A percentile compares a stretch with the other conserved stretches of the same genome.
Evolutionary conservation across 345 rosid species (phyloP).

Genomic region (Eucalyptus virginea): DNA sequence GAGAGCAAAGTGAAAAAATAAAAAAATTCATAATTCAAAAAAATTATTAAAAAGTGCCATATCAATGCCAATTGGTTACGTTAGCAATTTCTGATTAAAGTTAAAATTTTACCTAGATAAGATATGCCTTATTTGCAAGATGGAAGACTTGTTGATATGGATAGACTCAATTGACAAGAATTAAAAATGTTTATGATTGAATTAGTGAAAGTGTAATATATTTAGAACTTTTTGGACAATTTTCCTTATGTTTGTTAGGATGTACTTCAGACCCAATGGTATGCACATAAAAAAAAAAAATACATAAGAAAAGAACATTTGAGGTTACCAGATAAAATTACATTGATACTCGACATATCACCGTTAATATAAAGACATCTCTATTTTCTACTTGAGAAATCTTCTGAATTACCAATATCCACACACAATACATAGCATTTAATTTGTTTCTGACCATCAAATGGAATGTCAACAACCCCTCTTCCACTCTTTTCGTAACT

Average conservation of each 20-base stretch:
- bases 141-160: too few relatives aligned
- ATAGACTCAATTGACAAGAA: too few relatives aligned
- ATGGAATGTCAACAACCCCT: fast-evolving
- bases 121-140: too few relatives aligned
- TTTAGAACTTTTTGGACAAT: too few relatives aligned
- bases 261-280: neutral
- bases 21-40: fast-evolving
- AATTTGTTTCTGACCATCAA: neutral
- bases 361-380: fast-evolving
- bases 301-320: neutral
- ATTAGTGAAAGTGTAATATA: fast-evolving
- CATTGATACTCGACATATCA: neutral
- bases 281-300: neutral
- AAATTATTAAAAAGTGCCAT: fast-evolving
- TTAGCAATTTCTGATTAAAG: too few relatives aligned
- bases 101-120: too few relatives aligned
- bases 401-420: neutral
- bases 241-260: fast-evolving
- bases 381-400: neutral
- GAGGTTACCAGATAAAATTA: neutral
- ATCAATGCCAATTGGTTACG: fast-evolving
- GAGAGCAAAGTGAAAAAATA: too few relatives aligned
- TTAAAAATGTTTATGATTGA: fast-evolving
- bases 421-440: neutral
- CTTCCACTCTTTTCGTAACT: neutral